These are phyloP conservation scores for Hypoxylon crocopeplum DNA, from an alignment of 495 filamentous ascomycete genomes.

Conservation along the genomic window DNA sequence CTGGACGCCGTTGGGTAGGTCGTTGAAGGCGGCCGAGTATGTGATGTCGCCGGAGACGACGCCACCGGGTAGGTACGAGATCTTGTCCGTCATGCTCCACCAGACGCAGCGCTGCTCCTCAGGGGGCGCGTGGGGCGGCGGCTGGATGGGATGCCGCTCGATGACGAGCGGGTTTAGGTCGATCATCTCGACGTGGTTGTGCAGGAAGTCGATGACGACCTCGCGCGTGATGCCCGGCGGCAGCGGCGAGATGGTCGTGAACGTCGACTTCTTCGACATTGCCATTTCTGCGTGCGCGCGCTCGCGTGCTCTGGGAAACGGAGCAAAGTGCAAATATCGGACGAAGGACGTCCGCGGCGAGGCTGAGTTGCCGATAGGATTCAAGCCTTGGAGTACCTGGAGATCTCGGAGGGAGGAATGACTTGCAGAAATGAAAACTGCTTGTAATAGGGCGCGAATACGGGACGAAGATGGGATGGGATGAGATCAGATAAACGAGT, in stretches of 20 bases:
- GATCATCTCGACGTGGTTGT: conserved; percentile 78
- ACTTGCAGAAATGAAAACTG: conserved; percentile 5
- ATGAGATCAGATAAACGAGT: conserved; percentile 18
- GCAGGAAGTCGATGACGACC: conserved; percentile 71
- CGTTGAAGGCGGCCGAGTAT: conserved; percentile 78
- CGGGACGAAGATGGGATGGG: background rate
- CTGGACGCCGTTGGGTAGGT: conserved; percentile 70
- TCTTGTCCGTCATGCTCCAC: conserved; percentile 75
- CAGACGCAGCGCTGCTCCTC: conserved; percentile 74
- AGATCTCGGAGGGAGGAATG: conserved; percentile 5
- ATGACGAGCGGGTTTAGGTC: conserved; percentile 81
- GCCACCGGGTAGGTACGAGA: conserved; percentile 74
- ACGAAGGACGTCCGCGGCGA: background rate
- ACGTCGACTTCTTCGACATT: conserved; percentile 63
- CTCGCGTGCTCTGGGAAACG: too few relatives aligned
- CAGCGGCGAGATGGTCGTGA: conserved; percentile 75
- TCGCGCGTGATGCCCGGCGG: conserved; percentile 69
- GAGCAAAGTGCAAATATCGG: too few relatives aligned
- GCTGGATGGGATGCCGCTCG: conserved; percentile 66
- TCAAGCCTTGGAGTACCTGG: background rate
- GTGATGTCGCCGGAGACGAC: conserved; percentile 68
- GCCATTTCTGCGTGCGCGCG: conserved; percentile 20
- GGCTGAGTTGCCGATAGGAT: conserved; percentile 5
- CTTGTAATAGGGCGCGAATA: conserved; percentile 5
- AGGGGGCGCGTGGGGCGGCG: conserved; percentile 64